These are phyloP conservation scores for Carallia pectinifolia DNA, from an alignment of 345 rosid genomes.

Conservation along the genomic window DNA sequence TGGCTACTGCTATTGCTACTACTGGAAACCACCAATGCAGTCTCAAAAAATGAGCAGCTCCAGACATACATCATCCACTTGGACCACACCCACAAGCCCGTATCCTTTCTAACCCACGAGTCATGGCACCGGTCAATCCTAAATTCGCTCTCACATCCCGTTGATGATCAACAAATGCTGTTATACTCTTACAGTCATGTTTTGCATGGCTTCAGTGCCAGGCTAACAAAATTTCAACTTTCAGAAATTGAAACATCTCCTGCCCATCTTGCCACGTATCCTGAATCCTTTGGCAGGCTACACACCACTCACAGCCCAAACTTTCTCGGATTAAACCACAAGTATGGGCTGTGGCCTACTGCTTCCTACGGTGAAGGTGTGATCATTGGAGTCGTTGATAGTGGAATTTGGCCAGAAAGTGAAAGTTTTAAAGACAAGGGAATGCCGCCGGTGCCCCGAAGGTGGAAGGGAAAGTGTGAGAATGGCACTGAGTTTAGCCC, in stretches of 20 bases:
- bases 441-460: constrained; percentile 13
- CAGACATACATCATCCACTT: constrained; percentile 42
- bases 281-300: constrained; percentile 36
- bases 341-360: constrained; percentile 4
- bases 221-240: constrained; percentile 41
- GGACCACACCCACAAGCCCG: constrained; percentile 43
- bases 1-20: constrained; percentile 12
- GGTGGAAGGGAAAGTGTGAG: constrained; percentile 30
- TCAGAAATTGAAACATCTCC: constrained; percentile 40
- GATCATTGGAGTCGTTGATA: constrained; percentile 21
- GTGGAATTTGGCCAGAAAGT: constrained; percentile 29
- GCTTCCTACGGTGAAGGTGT: constrained; percentile 20
- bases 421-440: constrained; percentile 19
- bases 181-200: constrained; percentile 43
- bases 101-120: constrained; percentile 30
- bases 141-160: constrained; percentile 16
- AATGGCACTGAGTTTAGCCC: constrained; percentile 14
- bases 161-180: constrained; percentile 14
- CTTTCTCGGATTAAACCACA: constrained; percentile 39
- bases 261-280: constrained; percentile 36
- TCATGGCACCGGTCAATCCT: constrained; percentile 31
- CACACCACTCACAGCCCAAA: constrained; percentile 40
- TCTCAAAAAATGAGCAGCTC: constrained; percentile 9
- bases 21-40: constrained; percentile 8
- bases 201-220: constrained; percentile 50